Percentiles rank a stretch among this genome's conserved stretches.
These are phyloP conservation scores for Heteromeles arbutifolia DNA, from an alignment of 306 rosid species.

Conservation along the genomic window DNA sequence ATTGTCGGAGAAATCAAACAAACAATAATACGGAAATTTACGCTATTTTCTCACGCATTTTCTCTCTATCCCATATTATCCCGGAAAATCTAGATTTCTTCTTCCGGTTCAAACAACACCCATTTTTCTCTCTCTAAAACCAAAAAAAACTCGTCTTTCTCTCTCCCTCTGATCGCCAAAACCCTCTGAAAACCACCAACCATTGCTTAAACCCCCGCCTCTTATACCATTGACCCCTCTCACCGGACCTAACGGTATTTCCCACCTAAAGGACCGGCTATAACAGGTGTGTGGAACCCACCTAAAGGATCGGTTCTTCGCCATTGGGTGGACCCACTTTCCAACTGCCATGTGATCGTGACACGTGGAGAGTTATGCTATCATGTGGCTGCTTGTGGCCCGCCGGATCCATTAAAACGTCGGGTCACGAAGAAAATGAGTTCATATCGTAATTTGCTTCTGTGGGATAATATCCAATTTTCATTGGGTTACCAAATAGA, in stretches of 20 bases:
- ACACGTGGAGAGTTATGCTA: slow-evolving; percentile 17
- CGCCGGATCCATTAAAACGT: slow-evolving; percentile 67
- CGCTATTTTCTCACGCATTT: slow-evolving; percentile 10
- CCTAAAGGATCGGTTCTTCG: slow-evolving; percentile 69
- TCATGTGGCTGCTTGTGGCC: slow-evolving; percentile 55
- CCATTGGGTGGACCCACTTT: slow-evolving; percentile 40
- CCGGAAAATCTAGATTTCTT: neutral
- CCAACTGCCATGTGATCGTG: slow-evolving; percentile 18
- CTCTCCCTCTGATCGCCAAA: slow-evolving; percentile 49
- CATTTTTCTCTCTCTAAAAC: slow-evolving; percentile 8
- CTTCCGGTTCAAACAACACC: slow-evolving; percentile 18
- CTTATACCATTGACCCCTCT: slow-evolving; percentile 65
- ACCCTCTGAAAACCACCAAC: slow-evolving; percentile 63
- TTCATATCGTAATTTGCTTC: neutral
- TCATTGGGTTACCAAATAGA: neutral
- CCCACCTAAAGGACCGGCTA: slow-evolving; percentile 29
- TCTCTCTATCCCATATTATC: slow-evolving; percentile 28
- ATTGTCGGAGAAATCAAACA: slow-evolving; percentile 27
- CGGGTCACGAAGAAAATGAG: slow-evolving; percentile 33
- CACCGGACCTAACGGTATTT: slow-evolving; percentile 53
- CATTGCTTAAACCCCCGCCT: slow-evolving; percentile 67
- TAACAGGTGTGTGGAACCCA: slow-evolving; percentile 41
- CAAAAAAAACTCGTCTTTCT: slow-evolving; percentile 9
- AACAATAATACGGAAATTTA: slow-evolving; percentile 6
- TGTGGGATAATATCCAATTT: neutral